Evolutionary conservation across 2,329 filamentous ascomycete species (phyloP).

Genomic region (Talaromyces verruculosus): DNA sequence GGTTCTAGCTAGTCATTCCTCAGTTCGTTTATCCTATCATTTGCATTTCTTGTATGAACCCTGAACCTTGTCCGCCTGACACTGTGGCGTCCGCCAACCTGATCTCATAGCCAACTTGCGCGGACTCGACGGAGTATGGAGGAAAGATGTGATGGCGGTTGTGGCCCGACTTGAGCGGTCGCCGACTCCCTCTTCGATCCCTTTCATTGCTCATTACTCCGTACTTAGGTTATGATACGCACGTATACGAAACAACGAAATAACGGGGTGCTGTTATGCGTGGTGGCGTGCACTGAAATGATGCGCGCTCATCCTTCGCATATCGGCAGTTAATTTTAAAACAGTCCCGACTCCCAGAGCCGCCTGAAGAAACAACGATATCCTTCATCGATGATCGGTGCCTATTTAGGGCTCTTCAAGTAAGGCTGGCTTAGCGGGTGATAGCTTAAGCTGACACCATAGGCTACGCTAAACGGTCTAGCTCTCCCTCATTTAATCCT

Average conservation of each 20-base stretch:
- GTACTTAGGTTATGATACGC: not conserved
- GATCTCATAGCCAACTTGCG: not conserved
- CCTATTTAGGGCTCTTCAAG: not conserved
- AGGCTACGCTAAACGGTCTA: not conserved
- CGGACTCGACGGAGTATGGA: not conserved
- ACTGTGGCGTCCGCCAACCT: constrained; percentile 14
- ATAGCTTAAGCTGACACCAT: not conserved
- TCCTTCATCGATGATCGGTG: not conserved
- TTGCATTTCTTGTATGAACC: constrained; percentile 9
- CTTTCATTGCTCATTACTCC: not conserved
- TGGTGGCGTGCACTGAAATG: constrained; percentile 10
- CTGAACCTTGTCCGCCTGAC: constrained; percentile 12
- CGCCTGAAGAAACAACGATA: not conserved
- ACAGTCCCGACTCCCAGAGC: not conserved
- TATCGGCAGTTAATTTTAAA: constrained; percentile 5
- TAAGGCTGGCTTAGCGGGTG: not conserved
- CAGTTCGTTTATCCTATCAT: constrained; percentile 9
- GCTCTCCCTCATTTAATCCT: not conserved
- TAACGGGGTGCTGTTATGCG: not conserved
- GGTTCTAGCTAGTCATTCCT: not conserved
- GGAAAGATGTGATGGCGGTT: not conserved
- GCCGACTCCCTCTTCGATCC: not conserved
- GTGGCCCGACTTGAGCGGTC: not conserved
- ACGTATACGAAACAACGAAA: constrained; percentile 5
- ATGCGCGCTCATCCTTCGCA: constrained; percentile 1